Percentiles rank a stretch among this genome's conserved stretches.
Conservation (phyloP, 495 filamentous ascomycete species). For the Corynascus novoguineensis region DNA sequence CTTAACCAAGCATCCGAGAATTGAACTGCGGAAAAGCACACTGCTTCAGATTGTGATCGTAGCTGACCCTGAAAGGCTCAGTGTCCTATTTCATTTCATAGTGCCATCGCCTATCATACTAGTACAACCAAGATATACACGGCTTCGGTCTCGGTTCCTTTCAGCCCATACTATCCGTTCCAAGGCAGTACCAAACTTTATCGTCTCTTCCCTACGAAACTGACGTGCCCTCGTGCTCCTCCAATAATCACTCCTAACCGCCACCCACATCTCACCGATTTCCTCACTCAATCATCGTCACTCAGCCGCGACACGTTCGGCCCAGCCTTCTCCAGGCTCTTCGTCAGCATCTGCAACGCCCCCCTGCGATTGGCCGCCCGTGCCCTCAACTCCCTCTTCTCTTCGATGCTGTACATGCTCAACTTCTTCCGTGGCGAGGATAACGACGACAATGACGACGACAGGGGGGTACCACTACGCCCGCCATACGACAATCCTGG, state of each 20-base stretch:
- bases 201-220: background rate
- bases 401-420: slow-evolving; percentile 46
- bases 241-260: background rate
- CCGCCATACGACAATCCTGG: slow-evolving; percentile 40
- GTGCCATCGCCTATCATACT: background rate
- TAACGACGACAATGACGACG: slow-evolving; percentile 3
- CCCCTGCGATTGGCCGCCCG: slow-evolving; percentile 23
- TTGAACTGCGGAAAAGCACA: too few relatives aligned
- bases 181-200: background rate
- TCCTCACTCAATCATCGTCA: slow-evolving; percentile 24
- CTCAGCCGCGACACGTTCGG: slow-evolving; percentile 32
- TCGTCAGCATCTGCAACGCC: slow-evolving; percentile 28
- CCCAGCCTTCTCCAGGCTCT: slow-evolving; percentile 35
- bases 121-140: slow-evolving; percentile 1
- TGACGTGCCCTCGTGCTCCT: background rate
- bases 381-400: slow-evolving; percentile 44
- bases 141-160: background rate
- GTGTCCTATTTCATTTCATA: background rate
- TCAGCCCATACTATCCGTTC: background rate
- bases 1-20: too few relatives aligned
- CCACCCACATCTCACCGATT: background rate
- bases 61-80: too few relatives aligned
- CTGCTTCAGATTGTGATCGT: too few relatives aligned
- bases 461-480: slow-evolving; percentile 26
- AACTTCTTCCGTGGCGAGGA: slow-evolving; percentile 48